Percentiles rank a stretch among this genome's conserved stretches.
These are phyloP conservation scores for Boletus subparvulus DNA, from an alignment of 768 basidiomycete genomes.

Conservation along the genomic window DNA sequence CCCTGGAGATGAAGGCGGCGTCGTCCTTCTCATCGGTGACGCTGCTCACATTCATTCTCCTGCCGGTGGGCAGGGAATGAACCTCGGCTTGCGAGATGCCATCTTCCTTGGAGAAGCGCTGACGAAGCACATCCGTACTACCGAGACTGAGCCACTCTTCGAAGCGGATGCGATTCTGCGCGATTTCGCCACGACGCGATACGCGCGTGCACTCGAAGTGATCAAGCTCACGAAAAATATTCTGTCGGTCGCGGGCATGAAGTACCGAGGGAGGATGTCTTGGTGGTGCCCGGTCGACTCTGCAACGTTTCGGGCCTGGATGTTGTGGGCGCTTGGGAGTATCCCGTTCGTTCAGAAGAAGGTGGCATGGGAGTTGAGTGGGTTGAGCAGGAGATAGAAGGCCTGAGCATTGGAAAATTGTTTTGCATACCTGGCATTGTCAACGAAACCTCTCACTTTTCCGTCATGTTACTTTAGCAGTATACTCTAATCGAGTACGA, in stretches of 20 bases:
- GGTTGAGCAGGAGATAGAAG: slow-evolving; percentile 19
- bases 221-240: slow-evolving; percentile 42
- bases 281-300: slow-evolving; percentile 30
- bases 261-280: slow-evolving; percentile 11
- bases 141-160: slow-evolving; percentile 2
- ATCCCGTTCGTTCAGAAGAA: slow-evolving; percentile 14
- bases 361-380: slow-evolving; percentile 24
- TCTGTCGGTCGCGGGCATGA: slow-evolving; percentile 23
- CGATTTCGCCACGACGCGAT: slow-evolving; percentile 38
- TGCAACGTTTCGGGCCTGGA: slow-evolving; percentile 26
- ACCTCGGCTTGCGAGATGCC: slow-evolving; percentile 57
- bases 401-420: background rate
- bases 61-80: slow-evolving; percentile 58
- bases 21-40: slow-evolving; percentile 39
- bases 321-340: slow-evolving; percentile 20
- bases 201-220: slow-evolving; percentile 25
- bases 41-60: slow-evolving; percentile 58
- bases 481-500: too few species aligned
- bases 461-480: background rate
- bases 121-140: slow-evolving; percentile 32
- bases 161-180: slow-evolving; percentile 34
- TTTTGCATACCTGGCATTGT: background rate
- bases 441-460: background rate
- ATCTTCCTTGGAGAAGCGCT: slow-evolving; percentile 45
- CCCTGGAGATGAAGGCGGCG: slow-evolving; percentile 12